A percentile compares a stretch with the other conserved stretches of the same genome.
phyloP scores from a whole-genome alignment of 208 protist genomes.

The Novymonas esmeraldas region DNA sequence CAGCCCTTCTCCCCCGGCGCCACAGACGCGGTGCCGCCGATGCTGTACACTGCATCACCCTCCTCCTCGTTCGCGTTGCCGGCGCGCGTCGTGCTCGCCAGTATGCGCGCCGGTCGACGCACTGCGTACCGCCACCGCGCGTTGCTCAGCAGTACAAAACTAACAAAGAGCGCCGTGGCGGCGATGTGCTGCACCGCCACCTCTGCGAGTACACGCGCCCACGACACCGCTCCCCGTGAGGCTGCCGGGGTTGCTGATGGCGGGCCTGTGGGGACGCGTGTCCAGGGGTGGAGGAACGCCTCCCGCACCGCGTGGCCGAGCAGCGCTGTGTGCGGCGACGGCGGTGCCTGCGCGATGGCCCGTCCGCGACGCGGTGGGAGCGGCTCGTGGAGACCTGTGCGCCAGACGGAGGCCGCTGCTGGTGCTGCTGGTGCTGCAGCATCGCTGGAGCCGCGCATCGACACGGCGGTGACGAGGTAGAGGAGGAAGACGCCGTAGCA shows the following conservation, averaged over 20 bases:
- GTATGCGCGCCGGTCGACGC: no score
- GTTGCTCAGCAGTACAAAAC: conserved; percentile 22
- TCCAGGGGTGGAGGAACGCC: conserved; percentile 18
- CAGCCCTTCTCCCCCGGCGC: no score
- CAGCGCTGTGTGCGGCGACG: no score
- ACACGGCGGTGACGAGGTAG: conserved; percentile 14
- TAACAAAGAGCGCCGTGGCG: conserved; percentile 29
- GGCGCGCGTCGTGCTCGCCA: no score
- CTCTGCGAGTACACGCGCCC: not conserved
- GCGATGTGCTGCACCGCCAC: conserved; percentile 11
- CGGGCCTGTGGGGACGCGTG: not conserved
- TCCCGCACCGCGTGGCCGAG: not conserved
- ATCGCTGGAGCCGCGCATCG: not conserved
- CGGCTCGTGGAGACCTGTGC: not conserved
- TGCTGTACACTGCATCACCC: no score
- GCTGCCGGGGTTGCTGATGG: no score
- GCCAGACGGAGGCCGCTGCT: not conserved
- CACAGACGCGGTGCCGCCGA: no score
- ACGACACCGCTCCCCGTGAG: no score
- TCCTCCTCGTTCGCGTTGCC: no score
- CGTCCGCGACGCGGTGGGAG: not conserved
- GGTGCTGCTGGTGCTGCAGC: not conserved
- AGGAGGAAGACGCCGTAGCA: conserved; percentile 22
- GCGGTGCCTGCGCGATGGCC: no score
- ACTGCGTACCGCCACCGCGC: conserved; percentile 23